Base-by-base conservation (phyloP, 2,329 filamentous ascomycete genomes). In the Chaetomium globosum region DNA sequence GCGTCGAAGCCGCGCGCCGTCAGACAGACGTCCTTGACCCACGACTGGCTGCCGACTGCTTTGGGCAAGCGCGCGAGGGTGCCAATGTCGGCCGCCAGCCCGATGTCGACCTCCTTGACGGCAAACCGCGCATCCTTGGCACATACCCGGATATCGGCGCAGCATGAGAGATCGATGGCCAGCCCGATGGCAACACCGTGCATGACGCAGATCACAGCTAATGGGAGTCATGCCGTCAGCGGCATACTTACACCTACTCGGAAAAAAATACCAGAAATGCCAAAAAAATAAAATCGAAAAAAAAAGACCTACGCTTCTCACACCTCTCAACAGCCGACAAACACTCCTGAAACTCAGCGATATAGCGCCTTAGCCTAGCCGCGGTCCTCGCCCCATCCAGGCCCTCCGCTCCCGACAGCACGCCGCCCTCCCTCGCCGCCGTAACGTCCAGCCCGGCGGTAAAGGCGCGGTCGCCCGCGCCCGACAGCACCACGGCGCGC, bases 361-460 rank as follows among this genome's bases (percentile, higher is more conserved):
- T 88, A 75, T 92, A 85, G 36, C 87, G 83, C 57, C 91, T 84
- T 58, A 93, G 73, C 4, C 73, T 72, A 43, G 83, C 82, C 0
- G 90, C 89, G 69, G 80, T 85, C 68, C 92, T 84, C 2, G 89
- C 89, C 0, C 81, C 75, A 74, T 96, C 92, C 4, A 69, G 69
- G 19, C 71, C 69, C 8, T 64, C 72, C 3, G 70, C 69, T 21
- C 16, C 53, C n/a, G 74, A 72, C 33, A 85, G 73, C 23, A 85
- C 73, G 1, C 81, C 77, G 39, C 82, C 81, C 71, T 86, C 73
- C 13, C 82, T 83, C 13, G 90, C 89, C 8, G 88, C 88, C 74
- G 89, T 83, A 59, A 97, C 89, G 76, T 98, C 94, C 23, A 98
- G 81, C 0, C 94, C 94, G 0, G 91, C 83, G 2, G 91, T 93